Percentiles rank a stretch among this genome's conserved stretches.
These are phyloP conservation scores for Gossypium trilobum DNA, from an alignment of 441 rosid genomes.

Conservation along the genomic window DNA sequence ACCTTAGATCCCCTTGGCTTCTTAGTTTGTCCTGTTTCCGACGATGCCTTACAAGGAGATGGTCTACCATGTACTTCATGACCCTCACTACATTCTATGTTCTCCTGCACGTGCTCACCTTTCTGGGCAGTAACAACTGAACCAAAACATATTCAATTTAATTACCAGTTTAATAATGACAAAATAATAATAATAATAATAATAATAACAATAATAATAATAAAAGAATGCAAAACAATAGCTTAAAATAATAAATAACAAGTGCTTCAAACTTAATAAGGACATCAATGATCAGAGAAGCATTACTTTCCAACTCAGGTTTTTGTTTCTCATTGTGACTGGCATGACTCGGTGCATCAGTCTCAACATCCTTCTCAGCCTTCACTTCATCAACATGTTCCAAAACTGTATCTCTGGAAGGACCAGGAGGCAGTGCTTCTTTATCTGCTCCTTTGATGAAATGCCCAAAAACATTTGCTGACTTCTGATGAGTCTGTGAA, in stretches of 20 bases:
- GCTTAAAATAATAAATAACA: background rate
- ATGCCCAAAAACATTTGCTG: conserved; percentile 12
- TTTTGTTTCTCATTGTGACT: conserved; percentile 22
- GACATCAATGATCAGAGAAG: background rate
- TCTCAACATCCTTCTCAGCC: conserved; percentile 29
- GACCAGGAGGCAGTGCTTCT: conserved; percentile 22
- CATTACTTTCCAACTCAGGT: conserved; percentile 21
- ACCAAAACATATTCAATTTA: conserved; percentile 7
- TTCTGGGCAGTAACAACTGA: conserved; percentile 25
- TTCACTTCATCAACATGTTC: conserved; percentile 28
- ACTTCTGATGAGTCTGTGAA: conserved; percentile 26
- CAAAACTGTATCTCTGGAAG: conserved; percentile 21
- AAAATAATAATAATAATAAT: background rate
- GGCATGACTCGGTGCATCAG: conserved; percentile 18
- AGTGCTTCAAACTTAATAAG: background rate
- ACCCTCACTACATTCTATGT: conserved; percentile 20
- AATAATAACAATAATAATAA: background rate
- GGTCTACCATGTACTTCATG: conserved; percentile 19
- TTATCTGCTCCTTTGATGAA: conserved; percentile 24
- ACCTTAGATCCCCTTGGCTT: conserved; percentile 30
- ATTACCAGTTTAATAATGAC: background rate
- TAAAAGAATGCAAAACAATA: background rate
- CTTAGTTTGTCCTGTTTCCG: conserved; percentile 28
- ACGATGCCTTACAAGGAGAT: conserved; percentile 23
- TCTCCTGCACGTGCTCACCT: conserved; percentile 27